phyloP scores from a whole-genome alignment of 768 basidiomycete species.

The Mrakia blollopis region DNA sequence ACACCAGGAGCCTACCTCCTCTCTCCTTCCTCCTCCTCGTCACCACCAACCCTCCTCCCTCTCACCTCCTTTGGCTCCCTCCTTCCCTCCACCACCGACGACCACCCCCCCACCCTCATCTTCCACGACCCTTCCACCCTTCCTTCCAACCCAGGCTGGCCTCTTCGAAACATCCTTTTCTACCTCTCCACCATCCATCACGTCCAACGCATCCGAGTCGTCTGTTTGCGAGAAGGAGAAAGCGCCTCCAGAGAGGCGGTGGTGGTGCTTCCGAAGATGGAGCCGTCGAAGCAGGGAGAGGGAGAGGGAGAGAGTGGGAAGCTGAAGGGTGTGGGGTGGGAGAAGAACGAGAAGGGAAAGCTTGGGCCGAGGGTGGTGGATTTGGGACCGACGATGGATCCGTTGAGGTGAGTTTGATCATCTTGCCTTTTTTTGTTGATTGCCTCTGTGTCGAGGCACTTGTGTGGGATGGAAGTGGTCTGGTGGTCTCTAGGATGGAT shows the following conservation, averaged over 20 bases:
- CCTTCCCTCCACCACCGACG: neutral
- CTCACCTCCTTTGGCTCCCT: constrained; percentile 30
- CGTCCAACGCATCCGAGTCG: constrained; percentile 51
- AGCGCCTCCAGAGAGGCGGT: constrained; percentile 1
- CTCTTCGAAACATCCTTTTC: constrained; percentile 82
- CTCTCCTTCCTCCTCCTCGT: neutral
- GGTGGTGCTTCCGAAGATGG: neutral
- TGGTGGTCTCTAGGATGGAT: too few relatives aligned
- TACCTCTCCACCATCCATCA: constrained; percentile 66
- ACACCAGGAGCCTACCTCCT: constrained; percentile 5
- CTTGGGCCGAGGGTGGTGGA: constrained; percentile 82
- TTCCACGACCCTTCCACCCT: constrained; percentile 84
- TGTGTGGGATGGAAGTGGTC: too few relatives aligned
- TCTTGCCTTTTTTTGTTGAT: too few relatives aligned
- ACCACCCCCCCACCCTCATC: constrained; percentile 45
- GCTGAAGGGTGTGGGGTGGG: constrained; percentile 88
- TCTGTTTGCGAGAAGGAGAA: constrained; percentile 72
- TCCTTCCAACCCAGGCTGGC: constrained; percentile 76
- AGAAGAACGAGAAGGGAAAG: constrained; percentile 83
- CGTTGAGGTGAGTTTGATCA: constrained; percentile 55
- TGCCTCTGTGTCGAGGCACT: too few relatives aligned
- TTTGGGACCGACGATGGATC: constrained; percentile 95
- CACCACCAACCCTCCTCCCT: neutral
- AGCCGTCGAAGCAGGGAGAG: neutral
- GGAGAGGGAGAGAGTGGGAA: neutral